phyloP scores from a whole-genome alignment of 75 land plant genomes.

The Selaginella tamariscina region DNA sequence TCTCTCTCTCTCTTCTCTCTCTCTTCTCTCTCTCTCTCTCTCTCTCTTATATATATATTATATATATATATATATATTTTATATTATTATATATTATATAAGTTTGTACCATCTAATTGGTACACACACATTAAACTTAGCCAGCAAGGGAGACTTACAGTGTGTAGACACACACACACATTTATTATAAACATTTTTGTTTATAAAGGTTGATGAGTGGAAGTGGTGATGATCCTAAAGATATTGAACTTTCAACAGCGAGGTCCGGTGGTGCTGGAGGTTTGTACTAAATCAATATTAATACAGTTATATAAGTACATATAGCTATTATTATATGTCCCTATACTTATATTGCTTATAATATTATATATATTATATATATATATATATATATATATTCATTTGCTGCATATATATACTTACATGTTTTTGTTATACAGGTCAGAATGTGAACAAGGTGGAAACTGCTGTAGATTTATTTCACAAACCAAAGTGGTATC shows the following conservation, averaged over 20 bases:
- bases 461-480: slow-evolving; percentile 91
- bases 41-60: too few species aligned
- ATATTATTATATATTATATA: neutral
- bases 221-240: slow-evolving; percentile 96
- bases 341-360: neutral
- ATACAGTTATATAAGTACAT: too few species aligned
- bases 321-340: neutral
- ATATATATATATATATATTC: too few species aligned
- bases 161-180: too few species aligned
- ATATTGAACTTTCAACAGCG: slow-evolving; percentile 95
- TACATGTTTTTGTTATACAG: too few species aligned
- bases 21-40: too few species aligned
- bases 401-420: too few species aligned
- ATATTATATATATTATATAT: too few species aligned
- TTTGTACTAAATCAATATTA: slow-evolving; percentile 18
- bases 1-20: too few species aligned
- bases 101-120: neutral
- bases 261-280: slow-evolving; percentile 99
- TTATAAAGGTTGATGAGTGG: slow-evolving; percentile 88
- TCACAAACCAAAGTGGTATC: slow-evolving; percentile 94
- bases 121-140: neutral
- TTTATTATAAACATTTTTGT: neutral
- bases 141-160: too few species aligned
- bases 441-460: slow-evolving; percentile 99
- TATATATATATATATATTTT: neutral